Evolutionary conservation across 2,329 filamentous ascomycete genomes (phyloP).

Genomic region (Zasmidium angulare): DNA sequence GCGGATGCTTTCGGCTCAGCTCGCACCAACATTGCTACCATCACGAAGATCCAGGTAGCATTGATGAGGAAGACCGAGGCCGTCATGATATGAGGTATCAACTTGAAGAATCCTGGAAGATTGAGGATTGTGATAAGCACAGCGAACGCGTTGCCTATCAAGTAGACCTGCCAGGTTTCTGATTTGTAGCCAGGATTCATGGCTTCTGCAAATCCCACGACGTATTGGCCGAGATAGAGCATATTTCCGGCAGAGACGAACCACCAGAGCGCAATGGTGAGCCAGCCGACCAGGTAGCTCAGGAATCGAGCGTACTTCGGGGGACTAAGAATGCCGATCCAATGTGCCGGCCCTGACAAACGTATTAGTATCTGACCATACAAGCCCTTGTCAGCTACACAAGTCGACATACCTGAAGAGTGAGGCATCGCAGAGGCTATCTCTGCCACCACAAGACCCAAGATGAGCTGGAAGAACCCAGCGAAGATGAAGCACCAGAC

Average conservation of each 20-base stretch:
- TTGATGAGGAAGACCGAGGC: not conserved
- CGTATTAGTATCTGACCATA: not conserved
- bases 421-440: not conserved
- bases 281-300: not conserved
- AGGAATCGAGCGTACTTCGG: not conserved
- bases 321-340: not conserved
- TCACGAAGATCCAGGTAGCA: not conserved
- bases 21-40: not conserved
- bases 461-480: not conserved
- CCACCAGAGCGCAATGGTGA: not conserved
- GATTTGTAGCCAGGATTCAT: conserved; percentile 2
- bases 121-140: not conserved
- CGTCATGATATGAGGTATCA: not conserved
- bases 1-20: not conserved
- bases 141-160: not conserved
- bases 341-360: not conserved
- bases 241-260: not conserved
- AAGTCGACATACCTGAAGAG: not conserved
- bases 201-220: not conserved
- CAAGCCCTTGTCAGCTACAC: too few relatives aligned
- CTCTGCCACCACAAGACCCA: not conserved
- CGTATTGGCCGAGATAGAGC: not conserved
- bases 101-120: not conserved
- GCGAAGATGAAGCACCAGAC: not conserved
- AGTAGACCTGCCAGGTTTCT: not conserved